Evolutionary conservation across 2,329 filamentous ascomycete species (phyloP).

Genomic region (Albophoma yamanashiensis): DNA sequence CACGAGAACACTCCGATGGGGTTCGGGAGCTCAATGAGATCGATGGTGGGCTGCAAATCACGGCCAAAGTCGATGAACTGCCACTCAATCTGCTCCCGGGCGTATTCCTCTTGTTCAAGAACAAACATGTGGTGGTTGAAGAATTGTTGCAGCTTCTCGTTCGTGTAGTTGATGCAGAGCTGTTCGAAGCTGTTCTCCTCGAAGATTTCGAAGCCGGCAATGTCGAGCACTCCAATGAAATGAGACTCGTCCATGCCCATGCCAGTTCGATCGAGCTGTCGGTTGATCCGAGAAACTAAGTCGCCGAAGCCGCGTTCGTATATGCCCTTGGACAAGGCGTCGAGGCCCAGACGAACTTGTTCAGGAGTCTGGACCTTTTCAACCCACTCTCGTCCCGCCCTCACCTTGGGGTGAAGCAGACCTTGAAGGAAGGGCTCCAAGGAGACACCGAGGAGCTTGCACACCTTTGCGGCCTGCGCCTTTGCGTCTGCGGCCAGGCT

Average conservation of each 20-base stretch:
- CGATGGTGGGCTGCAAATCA: slow-evolving; percentile 93
- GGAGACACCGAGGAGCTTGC: slow-evolving; percentile 73
- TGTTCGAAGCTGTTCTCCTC: slow-evolving; percentile 98
- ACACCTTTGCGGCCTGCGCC: slow-evolving; percentile 66
- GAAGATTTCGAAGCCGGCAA: slow-evolving; percentile 98
- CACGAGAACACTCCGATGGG: slow-evolving; percentile 99
- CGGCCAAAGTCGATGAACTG: slow-evolving; percentile 99
- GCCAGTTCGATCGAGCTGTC: slow-evolving; percentile 77
- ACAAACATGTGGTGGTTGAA: slow-evolving; percentile 99
- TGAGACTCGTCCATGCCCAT: slow-evolving; percentile 78
- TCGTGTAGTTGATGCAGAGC: slow-evolving; percentile 98
- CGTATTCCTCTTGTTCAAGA: slow-evolving; percentile 95
- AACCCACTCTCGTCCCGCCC: slow-evolving; percentile 95
- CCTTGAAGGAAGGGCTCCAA: slow-evolving; percentile 79
- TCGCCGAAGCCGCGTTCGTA: slow-evolving; percentile 95
- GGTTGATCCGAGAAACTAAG: slow-evolving; percentile 84
- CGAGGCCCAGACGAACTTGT: slow-evolving; percentile 80
- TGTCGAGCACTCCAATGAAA: slow-evolving; percentile 97
- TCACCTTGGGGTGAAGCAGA: slow-evolving; percentile 83
- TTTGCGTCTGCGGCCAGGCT: slow-evolving; percentile 66
- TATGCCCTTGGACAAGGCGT: slow-evolving; percentile 91
- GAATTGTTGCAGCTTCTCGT: slow-evolving; percentile 97
- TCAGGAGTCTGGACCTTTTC: slow-evolving; percentile 97
- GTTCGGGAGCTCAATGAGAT: slow-evolving; percentile 90
- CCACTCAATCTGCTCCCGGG: slow-evolving; percentile 96